Evolutionary conservation across 352 stramenopile species (phyloP).

Genomic region (Pythium monospermum): DNA sequence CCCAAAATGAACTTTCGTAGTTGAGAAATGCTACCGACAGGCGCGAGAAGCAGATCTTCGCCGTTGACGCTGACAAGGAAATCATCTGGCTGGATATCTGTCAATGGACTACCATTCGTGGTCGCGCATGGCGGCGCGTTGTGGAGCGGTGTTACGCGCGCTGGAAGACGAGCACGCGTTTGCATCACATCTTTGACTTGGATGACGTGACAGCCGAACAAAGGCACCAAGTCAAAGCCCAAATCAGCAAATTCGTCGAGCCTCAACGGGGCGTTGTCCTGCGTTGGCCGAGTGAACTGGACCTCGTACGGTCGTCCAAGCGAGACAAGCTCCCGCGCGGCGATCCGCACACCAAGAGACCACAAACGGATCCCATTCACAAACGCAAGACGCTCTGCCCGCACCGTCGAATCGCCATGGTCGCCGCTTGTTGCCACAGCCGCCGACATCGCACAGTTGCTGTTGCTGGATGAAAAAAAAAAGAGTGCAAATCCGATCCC

Average conservation of each 20-base stretch:
- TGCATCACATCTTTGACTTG: constrained; percentile 4
- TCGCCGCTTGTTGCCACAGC: too few species aligned
- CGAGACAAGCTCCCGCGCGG: constrained; percentile 45
- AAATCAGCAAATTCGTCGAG: constrained; percentile 25
- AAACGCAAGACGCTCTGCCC: constrained; percentile 24
- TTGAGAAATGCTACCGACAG: constrained; percentile 32
- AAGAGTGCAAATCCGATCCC: not conserved
- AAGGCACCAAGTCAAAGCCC: constrained; percentile 38
- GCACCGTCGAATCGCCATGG: too few species aligned
- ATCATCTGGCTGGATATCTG: constrained; percentile 60
- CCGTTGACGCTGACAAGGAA: constrained; percentile 85
- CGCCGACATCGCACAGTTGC: too few species aligned
- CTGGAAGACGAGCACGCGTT: not conserved
- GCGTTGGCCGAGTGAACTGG: constrained; percentile 2
- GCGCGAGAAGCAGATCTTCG: constrained; percentile 47
- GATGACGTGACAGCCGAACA: constrained; percentile 20
- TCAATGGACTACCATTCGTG: constrained; percentile 20
- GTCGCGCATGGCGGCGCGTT: too few species aligned
- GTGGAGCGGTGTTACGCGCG: constrained; percentile 31
- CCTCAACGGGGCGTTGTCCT: not conserved
- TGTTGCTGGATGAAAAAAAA: constrained; percentile 8
- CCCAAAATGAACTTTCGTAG: constrained; percentile 34
- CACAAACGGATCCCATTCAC: constrained; percentile 43
- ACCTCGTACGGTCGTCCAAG: constrained; percentile 54
- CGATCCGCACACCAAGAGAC: constrained; percentile 39